Evolutionary conservation across 164 flowering plant genomes (phyloP), one percentile per base, ranked within the genome.

Genomic region (Akebia trifoliata): DNA sequence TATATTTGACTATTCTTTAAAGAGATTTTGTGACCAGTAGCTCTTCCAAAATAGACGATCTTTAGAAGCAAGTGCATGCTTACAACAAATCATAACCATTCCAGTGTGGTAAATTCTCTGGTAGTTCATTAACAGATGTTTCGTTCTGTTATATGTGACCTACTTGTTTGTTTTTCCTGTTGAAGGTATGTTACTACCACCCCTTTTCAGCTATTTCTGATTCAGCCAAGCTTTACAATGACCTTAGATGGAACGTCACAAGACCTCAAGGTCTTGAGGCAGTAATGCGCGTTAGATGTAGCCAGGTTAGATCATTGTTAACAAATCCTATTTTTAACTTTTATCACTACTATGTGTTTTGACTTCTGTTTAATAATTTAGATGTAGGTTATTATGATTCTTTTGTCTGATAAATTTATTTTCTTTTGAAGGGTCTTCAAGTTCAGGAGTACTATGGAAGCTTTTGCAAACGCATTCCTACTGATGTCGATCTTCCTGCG

Each of bases 231-330:
- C 93, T 94, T 53, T 86, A 83, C 76, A 94, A 94, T 68, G 99
- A 94, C 71, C 91, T 94, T 64, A 86, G 93, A 74, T 94, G 99
- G 99, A 94, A 94, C 68, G 63, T 94, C 24, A 79, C 96, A 14
- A 83, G 96, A 75, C 99, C 99, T 21, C 99, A 94, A 76, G 99
- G 99, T 39, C 85, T 84, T 81, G 99, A 94, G 74, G 99, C 99
- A 29, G 97, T 94, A 50, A 90, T 94, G 99, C 94, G 99, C 58
- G 96, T 90, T 20, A 77, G 99, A 74, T 86, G 97, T 76, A 87
- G 97, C 71, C 97, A 90, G 96, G 99, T 88, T 54, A 55, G 66
- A 66, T 54, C 44, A 3, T 56, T 43, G 20, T 18, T 7, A 21
- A 2, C 42, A 25, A 42, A 3, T 40, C 4, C 26, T 8, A 21